These are phyloP conservation scores for Neurospora terricola DNA, from an alignment of 495 filamentous ascomycete species.

Conservation along the genomic window DNA sequence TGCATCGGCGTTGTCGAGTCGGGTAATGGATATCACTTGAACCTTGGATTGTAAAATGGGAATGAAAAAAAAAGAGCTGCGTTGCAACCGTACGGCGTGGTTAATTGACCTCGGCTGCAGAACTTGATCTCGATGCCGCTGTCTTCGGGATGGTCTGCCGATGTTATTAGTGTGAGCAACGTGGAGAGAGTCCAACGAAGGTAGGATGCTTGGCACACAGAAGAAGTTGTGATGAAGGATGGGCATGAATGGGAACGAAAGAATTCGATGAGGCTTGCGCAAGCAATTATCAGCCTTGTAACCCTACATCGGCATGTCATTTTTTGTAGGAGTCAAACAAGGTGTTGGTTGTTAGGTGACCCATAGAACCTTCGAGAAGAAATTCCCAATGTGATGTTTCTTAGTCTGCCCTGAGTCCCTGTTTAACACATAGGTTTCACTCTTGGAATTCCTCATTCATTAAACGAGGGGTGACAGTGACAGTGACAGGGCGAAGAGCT, in stretches of 20 bases:
- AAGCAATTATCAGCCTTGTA: neutral
- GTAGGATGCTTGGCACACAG: neutral
- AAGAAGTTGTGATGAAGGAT: neutral
- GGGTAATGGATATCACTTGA: neutral
- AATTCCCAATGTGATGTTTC: neutral
- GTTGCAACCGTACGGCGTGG: neutral
- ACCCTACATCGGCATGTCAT: neutral
- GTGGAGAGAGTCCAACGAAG: neutral
- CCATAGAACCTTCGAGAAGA: neutral
- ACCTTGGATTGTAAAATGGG: neutral
- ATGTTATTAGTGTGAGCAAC: neutral
- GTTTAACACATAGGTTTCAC: neutral
- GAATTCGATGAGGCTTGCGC: neutral
- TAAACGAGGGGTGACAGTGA: neutral
- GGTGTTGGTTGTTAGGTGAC: neutral
- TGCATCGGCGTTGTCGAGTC: neutral
- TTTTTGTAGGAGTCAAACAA: neutral
- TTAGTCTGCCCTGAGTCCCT: neutral
- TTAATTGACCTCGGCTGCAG: neutral
- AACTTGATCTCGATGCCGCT: neutral
- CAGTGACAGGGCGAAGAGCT: neutral
- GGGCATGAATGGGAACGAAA: neutral
- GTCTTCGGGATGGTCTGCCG: neutral
- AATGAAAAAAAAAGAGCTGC: neutral
- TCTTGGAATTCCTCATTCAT: neutral